These are phyloP conservation scores for Apiospora kogelbergensis DNA, from an alignment of 2,329 filamentous ascomycete genomes.

Conservation along the genomic window DNA sequence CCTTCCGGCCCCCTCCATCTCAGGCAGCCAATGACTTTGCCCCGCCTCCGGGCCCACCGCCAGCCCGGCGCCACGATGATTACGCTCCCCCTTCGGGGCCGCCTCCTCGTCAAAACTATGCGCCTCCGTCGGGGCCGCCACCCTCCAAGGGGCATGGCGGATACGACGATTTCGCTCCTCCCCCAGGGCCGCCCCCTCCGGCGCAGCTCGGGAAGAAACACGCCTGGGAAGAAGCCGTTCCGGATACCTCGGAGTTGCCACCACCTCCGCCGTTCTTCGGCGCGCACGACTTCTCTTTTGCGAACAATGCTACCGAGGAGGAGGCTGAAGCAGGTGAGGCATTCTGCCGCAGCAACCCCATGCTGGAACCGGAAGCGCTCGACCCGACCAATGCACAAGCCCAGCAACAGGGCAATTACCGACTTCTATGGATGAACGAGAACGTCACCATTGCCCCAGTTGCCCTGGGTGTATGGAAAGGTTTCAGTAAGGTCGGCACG, in stretches of 20 bases:
- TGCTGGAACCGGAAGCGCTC: conserved; percentile 33
- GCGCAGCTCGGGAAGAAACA: conserved; percentile 40
- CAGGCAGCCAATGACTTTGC: conserved; percentile 18
- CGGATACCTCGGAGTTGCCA: conserved; percentile 71
- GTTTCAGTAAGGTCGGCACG: conserved; percentile 40
- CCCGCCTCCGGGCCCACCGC: conserved; percentile 33
- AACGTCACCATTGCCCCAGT: conserved; percentile 45
- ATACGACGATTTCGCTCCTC: conserved; percentile 33
- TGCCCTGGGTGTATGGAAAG: conserved; percentile 53
- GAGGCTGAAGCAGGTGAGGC: conserved; percentile 63
- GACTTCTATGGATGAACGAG: conserved; percentile 49
- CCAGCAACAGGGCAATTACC: conserved; percentile 52
- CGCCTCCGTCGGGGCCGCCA: conserved; percentile 20
- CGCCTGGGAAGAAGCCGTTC: conserved; percentile 70
- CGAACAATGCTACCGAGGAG: conserved; percentile 66
- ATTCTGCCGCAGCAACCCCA: conserved; percentile 63
- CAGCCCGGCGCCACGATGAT: conserved; percentile 22
- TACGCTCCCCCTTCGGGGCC: conserved; percentile 34
- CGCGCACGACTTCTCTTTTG: conserved; percentile 63
- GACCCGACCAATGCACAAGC: conserved; percentile 49
- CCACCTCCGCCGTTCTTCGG: conserved; percentile 68
- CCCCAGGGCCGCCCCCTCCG: conserved; percentile 34
- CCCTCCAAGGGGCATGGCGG: conserved; percentile 22
- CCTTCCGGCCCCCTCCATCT: conserved; percentile 36
- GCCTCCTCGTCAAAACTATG: conserved; percentile 17